phyloP scores from a whole-genome alignment of 345 rosid species.

The Mangifera indica region DNA sequence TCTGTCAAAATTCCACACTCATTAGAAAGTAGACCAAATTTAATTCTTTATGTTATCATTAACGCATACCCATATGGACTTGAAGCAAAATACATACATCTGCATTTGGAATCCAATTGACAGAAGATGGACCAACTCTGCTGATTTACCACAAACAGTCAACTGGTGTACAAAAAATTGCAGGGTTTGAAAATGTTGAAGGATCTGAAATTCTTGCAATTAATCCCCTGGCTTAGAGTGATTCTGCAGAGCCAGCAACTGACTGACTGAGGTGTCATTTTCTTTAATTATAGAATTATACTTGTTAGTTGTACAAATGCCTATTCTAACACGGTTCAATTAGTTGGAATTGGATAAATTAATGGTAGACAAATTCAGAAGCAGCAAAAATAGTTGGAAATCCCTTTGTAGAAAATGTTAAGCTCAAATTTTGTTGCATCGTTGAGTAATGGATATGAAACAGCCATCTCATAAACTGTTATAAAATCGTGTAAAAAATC shows the following conservation, averaged over 20 bases:
- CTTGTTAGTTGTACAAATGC: too few relatives aligned
- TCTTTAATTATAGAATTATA: too few relatives aligned
- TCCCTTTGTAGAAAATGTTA: not conserved
- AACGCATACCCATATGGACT: not conserved
- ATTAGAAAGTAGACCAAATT: not conserved
- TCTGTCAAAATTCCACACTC: not conserved
- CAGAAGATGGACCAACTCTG: not conserved
- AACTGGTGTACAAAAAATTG: too few relatives aligned
- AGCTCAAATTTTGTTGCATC: not conserved
- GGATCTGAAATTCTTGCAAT: too few relatives aligned
- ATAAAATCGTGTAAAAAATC: not conserved
- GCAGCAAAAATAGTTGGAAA: not conserved
- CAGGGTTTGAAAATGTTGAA: too few relatives aligned
- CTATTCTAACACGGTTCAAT: too few relatives aligned
- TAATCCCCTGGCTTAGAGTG: too few relatives aligned
- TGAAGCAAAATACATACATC: not conserved
- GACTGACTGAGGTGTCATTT: too few relatives aligned
- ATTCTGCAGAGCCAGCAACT: too few relatives aligned
- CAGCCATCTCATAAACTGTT: not conserved
- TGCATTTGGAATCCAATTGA: not conserved
- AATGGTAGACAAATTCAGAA: conserved; percentile 3
- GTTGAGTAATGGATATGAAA: not conserved
- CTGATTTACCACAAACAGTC: not conserved
- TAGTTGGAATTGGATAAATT: not conserved
- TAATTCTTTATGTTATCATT: not conserved